Conservation (phyloP, 306 rosid species). For the Benincasa hispida region DNA sequence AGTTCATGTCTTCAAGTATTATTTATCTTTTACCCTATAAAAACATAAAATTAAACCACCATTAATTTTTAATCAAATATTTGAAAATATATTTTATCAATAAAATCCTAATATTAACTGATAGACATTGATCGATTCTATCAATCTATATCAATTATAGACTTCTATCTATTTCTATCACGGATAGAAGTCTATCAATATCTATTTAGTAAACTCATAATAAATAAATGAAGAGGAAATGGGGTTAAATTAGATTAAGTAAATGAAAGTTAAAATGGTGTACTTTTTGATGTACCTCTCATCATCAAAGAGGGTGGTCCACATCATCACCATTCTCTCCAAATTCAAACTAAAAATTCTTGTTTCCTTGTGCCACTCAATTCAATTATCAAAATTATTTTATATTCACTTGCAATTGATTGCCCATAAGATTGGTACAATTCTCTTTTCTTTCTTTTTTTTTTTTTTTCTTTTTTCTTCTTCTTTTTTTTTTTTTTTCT, state of each 20-base stretch:
- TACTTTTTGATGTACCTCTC: neutral
- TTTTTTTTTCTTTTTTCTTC: neutral
- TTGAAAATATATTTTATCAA: no score
- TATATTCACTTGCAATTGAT: conserved; percentile 29
- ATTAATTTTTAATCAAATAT: no score
- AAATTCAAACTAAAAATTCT: conserved; percentile 32
- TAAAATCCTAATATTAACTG: no score
- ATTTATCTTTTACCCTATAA: no score
- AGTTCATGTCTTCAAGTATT: no score
- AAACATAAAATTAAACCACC: no score
- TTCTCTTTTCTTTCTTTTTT: neutral
- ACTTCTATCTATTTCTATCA: no score
- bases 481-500: neutral
- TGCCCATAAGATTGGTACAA: conserved; percentile 35
- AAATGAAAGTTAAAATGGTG: neutral
- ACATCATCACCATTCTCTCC: conserved; percentile 26
- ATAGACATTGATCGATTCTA: no score
- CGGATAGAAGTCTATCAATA: no score
- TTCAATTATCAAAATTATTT: conserved; percentile 16
- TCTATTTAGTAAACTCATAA: no score
- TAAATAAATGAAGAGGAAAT: no score
- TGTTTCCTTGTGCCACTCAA: conserved; percentile 37
- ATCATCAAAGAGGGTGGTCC: conserved; percentile 30
- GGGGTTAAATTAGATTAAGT: neutral
- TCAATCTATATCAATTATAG: no score